Base-by-base conservation (phyloP, 345 rosid genomes). In the Citrus mangshanensis region DNA sequence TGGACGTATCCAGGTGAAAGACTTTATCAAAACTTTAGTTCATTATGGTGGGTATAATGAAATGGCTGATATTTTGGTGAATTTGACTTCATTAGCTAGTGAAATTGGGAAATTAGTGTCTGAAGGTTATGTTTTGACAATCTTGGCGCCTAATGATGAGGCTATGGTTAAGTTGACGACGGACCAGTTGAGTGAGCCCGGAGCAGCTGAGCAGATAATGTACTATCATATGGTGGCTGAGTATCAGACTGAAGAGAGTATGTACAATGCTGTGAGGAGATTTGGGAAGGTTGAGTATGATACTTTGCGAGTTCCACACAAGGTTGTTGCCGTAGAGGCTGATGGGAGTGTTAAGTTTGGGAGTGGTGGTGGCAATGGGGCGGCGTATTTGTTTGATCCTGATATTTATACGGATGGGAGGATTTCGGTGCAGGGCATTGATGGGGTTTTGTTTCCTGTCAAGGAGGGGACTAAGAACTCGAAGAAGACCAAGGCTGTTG, bases 201-300 rank as follows among this genome's bases (percentile, higher is more conserved):
- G 90, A 0, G 90, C 90, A 1, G 89, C 92, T 0, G 92, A 89
- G 84, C 90, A 87, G 85, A 87, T 87, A 28, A 82, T 89, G 55
- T 87, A 85, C 49, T 89, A 87, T 58, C 92, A 89, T 61, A 54
- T 89, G 30, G 78, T 89, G 25, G 90, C 90, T 0, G 92, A 89
- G 86, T 89, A 89, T 59, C 92, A 89, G 73, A 87, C 92, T 1
- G 92, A 89, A 73, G 92, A 89, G 81, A 89, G 90, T 27, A 85
- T 89, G 92, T 87, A 89, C 68, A 87, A 87, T 74, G 86, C 89
- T 19, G 92, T 84, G 28, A 68, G 90, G 76, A 77, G 90, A 77
- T 86, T 89, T 72, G 89, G 89, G 74, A 87, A 87, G 62, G 84
- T 89, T 1, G 76, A 32, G 54, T 89, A 81, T 25, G 89, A 89